phyloP scores from a whole-genome alignment of 176 grass and related monocot genomes.

The Oryza officinalis region DNA sequence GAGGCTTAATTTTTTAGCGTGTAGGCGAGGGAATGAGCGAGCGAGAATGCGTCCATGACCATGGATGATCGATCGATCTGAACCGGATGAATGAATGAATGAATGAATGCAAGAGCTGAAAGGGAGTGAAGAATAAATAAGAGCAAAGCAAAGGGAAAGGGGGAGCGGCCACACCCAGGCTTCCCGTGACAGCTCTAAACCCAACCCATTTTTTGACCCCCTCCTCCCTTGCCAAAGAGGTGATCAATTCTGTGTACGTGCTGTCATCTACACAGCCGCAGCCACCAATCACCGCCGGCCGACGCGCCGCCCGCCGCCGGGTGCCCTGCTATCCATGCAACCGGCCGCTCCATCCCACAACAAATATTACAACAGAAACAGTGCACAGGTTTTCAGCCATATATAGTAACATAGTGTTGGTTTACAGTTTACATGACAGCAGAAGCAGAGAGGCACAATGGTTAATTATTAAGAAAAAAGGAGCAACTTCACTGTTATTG shows the following conservation, averaged over 20 bases:
- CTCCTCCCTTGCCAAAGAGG: neutral
- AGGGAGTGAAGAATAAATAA: conserved; percentile 49
- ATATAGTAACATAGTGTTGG: too few relatives aligned
- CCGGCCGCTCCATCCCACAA: neutral
- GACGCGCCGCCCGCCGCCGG: neutral
- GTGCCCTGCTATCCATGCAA: conserved; percentile 38
- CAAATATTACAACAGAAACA: neutral
- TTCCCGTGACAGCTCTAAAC: conserved; percentile 61
- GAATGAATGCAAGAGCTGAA: conserved; percentile 48
- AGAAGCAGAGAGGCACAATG: too few relatives aligned
- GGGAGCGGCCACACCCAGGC: conserved; percentile 39
- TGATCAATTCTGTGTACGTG: conserved; percentile 27
- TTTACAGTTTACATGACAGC: too few relatives aligned
- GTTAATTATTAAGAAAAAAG: too few relatives aligned
- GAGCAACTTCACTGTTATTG: too few relatives aligned
- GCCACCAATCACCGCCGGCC: conserved; percentile 43
- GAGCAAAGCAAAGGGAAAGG: conserved; percentile 23
- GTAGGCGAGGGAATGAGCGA: conserved; percentile 53
- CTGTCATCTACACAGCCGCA: neutral
- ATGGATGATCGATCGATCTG: neutral
- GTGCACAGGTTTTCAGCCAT: too few relatives aligned
- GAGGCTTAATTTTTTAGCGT: conserved; percentile 38
- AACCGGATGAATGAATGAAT: conserved; percentile 34
- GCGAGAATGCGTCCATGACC: neutral
- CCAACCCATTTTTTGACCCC: conserved; percentile 30